Evolutionary conservation across 257 asterid genomes (phyloP).

Genomic region (Datura wrightii): DNA sequence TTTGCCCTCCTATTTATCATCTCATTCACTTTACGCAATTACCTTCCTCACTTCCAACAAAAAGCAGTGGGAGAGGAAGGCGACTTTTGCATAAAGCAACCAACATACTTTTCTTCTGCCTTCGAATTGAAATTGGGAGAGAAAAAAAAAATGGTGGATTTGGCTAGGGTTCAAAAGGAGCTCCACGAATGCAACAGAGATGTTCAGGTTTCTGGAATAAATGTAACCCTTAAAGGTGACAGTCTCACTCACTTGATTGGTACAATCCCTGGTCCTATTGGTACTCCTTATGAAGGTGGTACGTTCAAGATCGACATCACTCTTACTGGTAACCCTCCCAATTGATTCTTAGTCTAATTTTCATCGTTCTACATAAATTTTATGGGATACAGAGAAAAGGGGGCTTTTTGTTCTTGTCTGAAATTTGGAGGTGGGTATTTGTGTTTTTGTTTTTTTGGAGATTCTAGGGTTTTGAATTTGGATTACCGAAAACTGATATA

Average conservation of each 20-base stretch:
- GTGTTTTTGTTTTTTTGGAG: neutral
- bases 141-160: slow-evolving; percentile 68
- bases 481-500: neutral
- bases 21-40: neutral
- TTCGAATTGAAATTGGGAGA: neutral
- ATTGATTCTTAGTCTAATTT: neutral
- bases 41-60: neutral
- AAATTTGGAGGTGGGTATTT: neutral
- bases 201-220: slow-evolving; percentile 76
- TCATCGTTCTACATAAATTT: neutral
- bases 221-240: slow-evolving; percentile 69
- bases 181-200: slow-evolving; percentile 88
- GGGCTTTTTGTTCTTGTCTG: neutral
- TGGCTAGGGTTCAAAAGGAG: slow-evolving; percentile 88
- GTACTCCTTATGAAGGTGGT: slow-evolving; percentile 97
- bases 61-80: neutral
- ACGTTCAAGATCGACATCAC: slow-evolving; percentile 88
- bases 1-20: neutral
- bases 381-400: neutral
- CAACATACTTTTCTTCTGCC: neutral
- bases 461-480: slow-evolving; percentile 23
- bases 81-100: neutral
- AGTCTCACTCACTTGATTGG: slow-evolving; percentile 75
- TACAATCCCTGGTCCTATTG: slow-evolving; percentile 87
- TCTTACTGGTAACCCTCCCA: slow-evolving; percentile 61